Conservation (phyloP, 2,329 filamentous ascomycete genomes). For the Talaromyces pinophilus region DNA sequence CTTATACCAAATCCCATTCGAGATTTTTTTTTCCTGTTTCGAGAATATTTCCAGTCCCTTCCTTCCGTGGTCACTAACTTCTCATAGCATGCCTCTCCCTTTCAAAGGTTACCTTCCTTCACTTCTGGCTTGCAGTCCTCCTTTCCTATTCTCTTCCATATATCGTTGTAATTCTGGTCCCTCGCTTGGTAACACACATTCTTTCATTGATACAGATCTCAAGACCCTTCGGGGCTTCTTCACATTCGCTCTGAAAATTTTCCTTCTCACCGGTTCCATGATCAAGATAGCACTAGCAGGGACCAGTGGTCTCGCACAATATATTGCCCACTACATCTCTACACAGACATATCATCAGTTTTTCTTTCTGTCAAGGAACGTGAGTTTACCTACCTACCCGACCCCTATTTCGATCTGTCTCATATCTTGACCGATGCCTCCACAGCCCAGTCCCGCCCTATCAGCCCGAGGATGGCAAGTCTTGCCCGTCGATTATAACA, state of each 20-base stretch:
- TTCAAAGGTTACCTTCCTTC: background rate
- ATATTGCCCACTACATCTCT: conserved; percentile 61
- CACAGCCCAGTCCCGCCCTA: conserved; percentile 41
- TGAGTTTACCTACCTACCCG: conserved; percentile 5
- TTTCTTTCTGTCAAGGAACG: conserved; percentile 68
- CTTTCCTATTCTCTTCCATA: background rate
- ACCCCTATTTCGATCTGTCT: background rate
- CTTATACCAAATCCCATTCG: background rate
- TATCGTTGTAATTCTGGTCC: conserved; percentile 5
- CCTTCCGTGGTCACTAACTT: background rate
- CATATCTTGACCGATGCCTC: conserved; percentile 19
- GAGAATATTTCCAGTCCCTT: background rate
- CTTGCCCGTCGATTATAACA: conserved; percentile 66
- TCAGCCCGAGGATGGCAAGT: conserved; percentile 60
- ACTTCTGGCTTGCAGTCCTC: background rate
- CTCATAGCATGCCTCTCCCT: background rate
- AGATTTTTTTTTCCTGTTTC: background rate
- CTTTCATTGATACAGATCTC: background rate
- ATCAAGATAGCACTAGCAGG: conserved; percentile 66
- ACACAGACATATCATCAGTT: conserved; percentile 64
- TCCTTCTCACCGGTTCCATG: conserved; percentile 35
- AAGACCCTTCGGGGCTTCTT: background rate
- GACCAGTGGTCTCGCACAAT: conserved; percentile 60
- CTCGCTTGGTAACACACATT: background rate
- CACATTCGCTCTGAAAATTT: background rate